A percentile compares a stretch with the other conserved stretches of the same genome.
Conservation (phyloP, 2,329 filamentous ascomycete species). For the Celoporthe dispersa region DNA sequence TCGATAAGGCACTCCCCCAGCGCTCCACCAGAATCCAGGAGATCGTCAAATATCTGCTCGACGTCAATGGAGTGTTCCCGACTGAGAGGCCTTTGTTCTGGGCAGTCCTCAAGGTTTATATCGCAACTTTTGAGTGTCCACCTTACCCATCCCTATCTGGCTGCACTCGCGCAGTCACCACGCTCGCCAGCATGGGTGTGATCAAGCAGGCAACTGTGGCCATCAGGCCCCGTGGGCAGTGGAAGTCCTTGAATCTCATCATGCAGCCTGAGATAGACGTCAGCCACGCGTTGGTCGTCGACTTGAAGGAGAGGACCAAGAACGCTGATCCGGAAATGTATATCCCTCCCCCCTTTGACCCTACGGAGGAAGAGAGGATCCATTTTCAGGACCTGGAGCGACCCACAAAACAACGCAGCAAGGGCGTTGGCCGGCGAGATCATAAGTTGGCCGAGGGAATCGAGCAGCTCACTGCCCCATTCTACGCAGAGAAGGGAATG, state of each 20-base stretch:
- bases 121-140: constrained; percentile 41
- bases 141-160: constrained; percentile 39
- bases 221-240: constrained; percentile 22
- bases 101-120: constrained; percentile 51
- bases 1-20: constrained; percentile 22
- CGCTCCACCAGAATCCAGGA: constrained; percentile 42
- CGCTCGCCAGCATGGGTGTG: constrained; percentile 39
- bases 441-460: constrained; percentile 47
- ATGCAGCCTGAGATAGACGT: constrained; percentile 48
- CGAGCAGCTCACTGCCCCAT: constrained; percentile 54
- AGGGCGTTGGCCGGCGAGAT: constrained; percentile 38
- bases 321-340: constrained; percentile 51
- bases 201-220: constrained; percentile 26
- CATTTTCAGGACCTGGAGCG: constrained; percentile 36
- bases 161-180: constrained; percentile 31
- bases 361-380: constrained; percentile 41
- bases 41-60: constrained; percentile 48
- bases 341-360: constrained; percentile 45
- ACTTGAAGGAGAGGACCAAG: constrained; percentile 53
- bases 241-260: constrained; percentile 39
- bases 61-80: constrained; percentile 50
- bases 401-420: constrained; percentile 33
- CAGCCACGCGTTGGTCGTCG: constrained; percentile 46
- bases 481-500: constrained; percentile 44
- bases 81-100: constrained; percentile 55